These are phyloP conservation scores for Gigaspora rosea DNA, from an alignment of 192 early-diverging fungal species.

Conservation along the genomic window DNA sequence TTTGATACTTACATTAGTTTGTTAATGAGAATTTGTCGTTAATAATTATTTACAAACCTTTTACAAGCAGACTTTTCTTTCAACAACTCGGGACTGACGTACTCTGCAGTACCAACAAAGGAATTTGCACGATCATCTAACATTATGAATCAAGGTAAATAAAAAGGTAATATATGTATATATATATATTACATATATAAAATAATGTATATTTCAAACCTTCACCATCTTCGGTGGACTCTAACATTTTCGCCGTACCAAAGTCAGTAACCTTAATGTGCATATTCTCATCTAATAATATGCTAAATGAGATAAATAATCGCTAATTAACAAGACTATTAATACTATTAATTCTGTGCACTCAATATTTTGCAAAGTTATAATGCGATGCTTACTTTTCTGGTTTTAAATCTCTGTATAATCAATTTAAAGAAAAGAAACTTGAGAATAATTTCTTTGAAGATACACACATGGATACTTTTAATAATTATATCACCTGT, in stretches of 20 bases:
- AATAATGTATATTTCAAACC: constrained; percentile 9
- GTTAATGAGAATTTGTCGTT: neutral
- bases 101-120: constrained; percentile 99
- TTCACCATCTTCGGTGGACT: constrained; percentile 44
- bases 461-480: neutral
- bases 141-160: neutral
- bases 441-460: constrained; percentile 3
- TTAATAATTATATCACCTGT: constrained; percentile 47
- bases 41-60: constrained; percentile 46
- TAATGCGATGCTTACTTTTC: constrained; percentile 66
- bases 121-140: constrained; percentile 69
- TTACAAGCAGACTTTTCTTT: constrained; percentile 82
- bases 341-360: too few relatives aligned
- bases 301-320: constrained; percentile 45
- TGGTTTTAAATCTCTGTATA: constrained; percentile 87
- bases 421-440: neutral
- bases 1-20: neutral
- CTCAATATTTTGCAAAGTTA: neutral
- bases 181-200: neutral
- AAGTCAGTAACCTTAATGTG: constrained; percentile 97
- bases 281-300: constrained; percentile 84
- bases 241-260: constrained; percentile 85
- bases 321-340: too few relatives aligned
- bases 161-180: neutral
- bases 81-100: constrained; percentile 95